Evolutionary conservation across 1,139 yeast species (phyloP).

Genomic region (Yarrowia galli): DNA sequence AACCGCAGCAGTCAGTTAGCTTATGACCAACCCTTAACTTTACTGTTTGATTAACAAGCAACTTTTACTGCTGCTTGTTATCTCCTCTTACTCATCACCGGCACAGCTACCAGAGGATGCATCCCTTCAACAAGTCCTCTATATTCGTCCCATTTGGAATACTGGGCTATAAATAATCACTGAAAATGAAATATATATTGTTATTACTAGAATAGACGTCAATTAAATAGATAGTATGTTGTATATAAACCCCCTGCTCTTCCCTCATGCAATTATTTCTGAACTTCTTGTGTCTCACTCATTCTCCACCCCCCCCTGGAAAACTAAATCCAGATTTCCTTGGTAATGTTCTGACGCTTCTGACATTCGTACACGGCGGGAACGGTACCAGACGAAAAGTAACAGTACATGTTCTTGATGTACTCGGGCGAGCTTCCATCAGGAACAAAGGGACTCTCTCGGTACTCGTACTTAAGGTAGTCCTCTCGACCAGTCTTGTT

Average conservation of each 20-base stretch:
- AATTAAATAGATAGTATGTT: background rate
- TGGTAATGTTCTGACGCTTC: conserved; percentile 36
- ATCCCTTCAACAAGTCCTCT: no score
- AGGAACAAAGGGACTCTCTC: conserved; percentile 58
- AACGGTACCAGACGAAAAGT: conserved; percentile 42
- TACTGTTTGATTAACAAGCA: conserved; percentile 1
- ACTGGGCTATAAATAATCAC: background rate
- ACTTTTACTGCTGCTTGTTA: background rate
- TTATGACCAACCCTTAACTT: background rate
- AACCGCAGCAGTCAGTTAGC: background rate
- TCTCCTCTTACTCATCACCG: no score
- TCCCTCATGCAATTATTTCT: conserved; percentile 15
- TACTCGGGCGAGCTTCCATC: conserved; percentile 44
- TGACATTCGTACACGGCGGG: conserved; percentile 40
- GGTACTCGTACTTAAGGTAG: conserved; percentile 58
- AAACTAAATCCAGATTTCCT: conserved; percentile 32
- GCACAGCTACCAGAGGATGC: no score
- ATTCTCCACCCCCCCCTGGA: background rate
- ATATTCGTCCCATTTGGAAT: background rate
- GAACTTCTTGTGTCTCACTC: background rate
- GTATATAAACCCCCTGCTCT: background rate
- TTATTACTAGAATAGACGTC: background rate
- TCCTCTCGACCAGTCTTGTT: conserved; percentile 56
- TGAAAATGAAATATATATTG: conserved; percentile 5
- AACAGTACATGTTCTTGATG: conserved; percentile 46